phyloP scores from a whole-genome alignment of 441 rosid species.

The Viola pubescens region DNA sequence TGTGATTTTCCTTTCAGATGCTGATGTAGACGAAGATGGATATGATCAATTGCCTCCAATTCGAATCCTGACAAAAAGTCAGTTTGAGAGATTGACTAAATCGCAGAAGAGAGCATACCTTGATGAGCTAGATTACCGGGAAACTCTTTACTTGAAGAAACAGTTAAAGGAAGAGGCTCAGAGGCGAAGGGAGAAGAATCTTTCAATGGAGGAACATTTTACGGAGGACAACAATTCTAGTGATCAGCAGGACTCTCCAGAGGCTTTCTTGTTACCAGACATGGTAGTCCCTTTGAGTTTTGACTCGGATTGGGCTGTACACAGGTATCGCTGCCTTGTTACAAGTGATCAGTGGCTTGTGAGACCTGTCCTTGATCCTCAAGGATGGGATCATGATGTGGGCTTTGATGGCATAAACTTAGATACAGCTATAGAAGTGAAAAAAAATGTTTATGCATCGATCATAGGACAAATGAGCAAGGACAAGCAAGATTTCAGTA shows the following conservation, averaged over 20 bases:
- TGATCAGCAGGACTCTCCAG: conserved; percentile 30
- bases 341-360: conserved; percentile 52
- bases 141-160: conserved; percentile 73
- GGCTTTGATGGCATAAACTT: conserved; percentile 84
- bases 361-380: conserved; percentile 87
- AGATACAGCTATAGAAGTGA: conserved; percentile 55
- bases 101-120: conserved; percentile 68
- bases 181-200: conserved; percentile 46
- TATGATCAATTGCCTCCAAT: conserved; percentile 83
- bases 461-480: conserved; percentile 64
- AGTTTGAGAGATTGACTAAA: conserved; percentile 61
- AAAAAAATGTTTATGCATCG: conserved; percentile 47
- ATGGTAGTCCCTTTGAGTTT: conserved; percentile 77
- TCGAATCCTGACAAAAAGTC: conserved; percentile 66
- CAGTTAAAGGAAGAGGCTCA: conserved; percentile 64
- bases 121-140: conserved; percentile 84
- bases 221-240: conserved; percentile 26
- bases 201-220: conserved; percentile 27
- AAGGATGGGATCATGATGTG: conserved; percentile 95
- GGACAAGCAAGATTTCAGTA: conserved; percentile 67
- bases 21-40: conserved; percentile 62
- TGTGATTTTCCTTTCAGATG: conserved; percentile 38
- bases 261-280: conserved; percentile 60
- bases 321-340: conserved; percentile 59
- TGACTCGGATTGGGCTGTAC: conserved; percentile 55